Evolutionary conservation across 2,329 filamentous ascomycete species (phyloP).

Genomic region (Myotisia sp.): DNA sequence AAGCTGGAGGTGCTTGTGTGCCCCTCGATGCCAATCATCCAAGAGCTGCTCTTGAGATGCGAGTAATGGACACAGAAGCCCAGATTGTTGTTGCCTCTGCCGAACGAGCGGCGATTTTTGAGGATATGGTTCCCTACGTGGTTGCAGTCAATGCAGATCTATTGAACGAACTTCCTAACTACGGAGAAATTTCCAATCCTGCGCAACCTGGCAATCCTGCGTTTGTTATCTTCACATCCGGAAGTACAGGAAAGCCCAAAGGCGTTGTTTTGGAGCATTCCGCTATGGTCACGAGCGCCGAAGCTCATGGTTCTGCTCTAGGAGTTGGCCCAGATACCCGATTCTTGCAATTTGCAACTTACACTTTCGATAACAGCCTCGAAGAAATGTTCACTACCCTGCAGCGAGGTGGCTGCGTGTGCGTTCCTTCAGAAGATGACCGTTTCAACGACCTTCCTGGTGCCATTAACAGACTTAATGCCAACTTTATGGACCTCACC

Average conservation of each 20-base stretch:
- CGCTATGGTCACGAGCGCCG: slow-evolving; percentile 15
- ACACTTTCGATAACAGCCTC: slow-evolving; percentile 32
- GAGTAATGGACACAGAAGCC: slow-evolving; percentile 26
- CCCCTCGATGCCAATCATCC: slow-evolving; percentile 19
- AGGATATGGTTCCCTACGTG: slow-evolving; percentile 29
- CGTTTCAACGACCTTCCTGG: slow-evolving; percentile 33
- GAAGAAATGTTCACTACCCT: slow-evolving; percentile 22
- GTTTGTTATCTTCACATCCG: slow-evolving; percentile 69
- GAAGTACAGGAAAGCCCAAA: slow-evolving; percentile 74
- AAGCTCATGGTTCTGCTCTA: slow-evolving; percentile 31
- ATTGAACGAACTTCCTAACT: slow-evolving; percentile 3
- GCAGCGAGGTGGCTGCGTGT: slow-evolving; percentile 29
- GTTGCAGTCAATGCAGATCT: slow-evolving; percentile 17
- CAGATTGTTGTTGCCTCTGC: slow-evolving; percentile 29
- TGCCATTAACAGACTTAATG: slow-evolving; percentile 34
- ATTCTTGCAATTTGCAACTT: slow-evolving; percentile 30
- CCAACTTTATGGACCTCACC: slow-evolving; percentile 42
- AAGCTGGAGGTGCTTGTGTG: slow-evolving; percentile 13
- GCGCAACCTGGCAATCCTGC: slow-evolving; percentile 58
- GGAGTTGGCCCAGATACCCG: slow-evolving; percentile 23
- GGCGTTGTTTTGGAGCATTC: slow-evolving; percentile 65
- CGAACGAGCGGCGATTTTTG: slow-evolving; percentile 25
- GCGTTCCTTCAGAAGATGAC: slow-evolving; percentile 29
- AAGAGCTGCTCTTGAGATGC: slow-evolving; percentile 23
- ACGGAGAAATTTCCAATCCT: slow-evolving; percentile 19